Percentiles rank a stretch among this genome's conserved stretches.
Evolutionary conservation across 2,329 filamentous ascomycete genomes (phyloP).

Genomic region (Claviceps capensis): DNA sequence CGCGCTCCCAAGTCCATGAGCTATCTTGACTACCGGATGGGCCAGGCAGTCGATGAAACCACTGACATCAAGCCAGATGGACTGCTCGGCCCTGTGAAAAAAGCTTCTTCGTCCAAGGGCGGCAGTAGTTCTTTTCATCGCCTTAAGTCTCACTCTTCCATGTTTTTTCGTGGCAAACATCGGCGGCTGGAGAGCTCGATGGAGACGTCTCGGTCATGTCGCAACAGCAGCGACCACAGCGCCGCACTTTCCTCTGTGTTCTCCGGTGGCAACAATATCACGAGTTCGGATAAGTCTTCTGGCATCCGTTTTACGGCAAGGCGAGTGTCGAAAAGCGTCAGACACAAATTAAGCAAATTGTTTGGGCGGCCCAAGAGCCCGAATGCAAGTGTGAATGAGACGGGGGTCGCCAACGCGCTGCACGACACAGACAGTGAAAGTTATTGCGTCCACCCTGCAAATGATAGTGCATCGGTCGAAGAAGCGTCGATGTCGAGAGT

Average conservation of each 20-base stretch:
- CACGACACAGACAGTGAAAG: conserved; percentile 15
- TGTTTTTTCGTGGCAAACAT: conserved; percentile 27
- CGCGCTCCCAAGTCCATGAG: conserved; percentile 42
- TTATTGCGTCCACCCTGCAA: conserved; percentile 18
- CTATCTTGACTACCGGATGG: conserved; percentile 22
- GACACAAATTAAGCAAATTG: conserved; percentile 40
- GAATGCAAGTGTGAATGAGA: conserved; percentile 6
- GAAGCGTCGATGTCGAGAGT: conserved; percentile 34
- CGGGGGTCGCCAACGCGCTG: conserved; percentile 3
- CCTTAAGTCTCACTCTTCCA: conserved; percentile 28
- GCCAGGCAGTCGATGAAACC: background rate
- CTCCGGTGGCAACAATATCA: conserved; percentile 11
- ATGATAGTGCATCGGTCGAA: conserved; percentile 21
- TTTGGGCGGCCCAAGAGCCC: conserved; percentile 17
- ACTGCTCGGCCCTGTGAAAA: conserved; percentile 22
- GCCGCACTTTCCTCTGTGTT: conserved; percentile 19
- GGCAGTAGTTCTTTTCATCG: conserved; percentile 15
- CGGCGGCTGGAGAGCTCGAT: conserved; percentile 19
- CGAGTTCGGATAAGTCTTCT: conserved; percentile 13
- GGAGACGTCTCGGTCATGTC: conserved; percentile 35
- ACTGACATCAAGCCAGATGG: conserved; percentile 7
- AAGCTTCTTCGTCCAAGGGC: conserved; percentile 20
- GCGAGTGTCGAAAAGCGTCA: conserved; percentile 48
- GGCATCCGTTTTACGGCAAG: conserved; percentile 39
- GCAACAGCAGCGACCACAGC: conserved; percentile 29